Percentiles rank a stretch among this genome's conserved stretches.
Conservation (phyloP, 176 grass and related monocot species). For the Phoenix dactylifera region DNA sequence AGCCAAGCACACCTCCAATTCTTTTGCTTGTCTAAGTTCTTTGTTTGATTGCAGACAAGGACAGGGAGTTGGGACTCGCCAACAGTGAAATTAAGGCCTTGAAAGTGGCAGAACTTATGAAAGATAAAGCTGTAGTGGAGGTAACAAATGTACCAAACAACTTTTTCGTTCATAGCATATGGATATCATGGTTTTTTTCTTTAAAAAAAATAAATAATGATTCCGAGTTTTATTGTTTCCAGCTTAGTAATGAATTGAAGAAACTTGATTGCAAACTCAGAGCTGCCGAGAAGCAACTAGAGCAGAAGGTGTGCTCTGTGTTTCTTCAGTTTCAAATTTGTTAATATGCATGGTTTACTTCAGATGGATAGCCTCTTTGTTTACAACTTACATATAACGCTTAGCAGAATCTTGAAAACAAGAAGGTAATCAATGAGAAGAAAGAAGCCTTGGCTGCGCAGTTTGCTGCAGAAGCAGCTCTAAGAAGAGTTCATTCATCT, state of each 20-base stretch:
- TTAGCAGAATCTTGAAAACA: constrained; percentile 73
- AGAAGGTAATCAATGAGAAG: constrained; percentile 53
- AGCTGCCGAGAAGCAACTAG: constrained; percentile 56
- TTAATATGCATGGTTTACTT: too few species aligned
- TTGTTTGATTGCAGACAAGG: constrained; percentile 54
- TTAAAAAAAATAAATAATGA: too few species aligned
- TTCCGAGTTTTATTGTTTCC: constrained; percentile 14
- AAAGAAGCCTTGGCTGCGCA: constrained; percentile 76
- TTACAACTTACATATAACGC: too few species aligned
- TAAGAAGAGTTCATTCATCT: constrained; percentile 59
- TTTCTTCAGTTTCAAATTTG: too few species aligned
- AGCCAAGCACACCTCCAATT: too few species aligned
- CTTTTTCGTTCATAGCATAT: neutral
- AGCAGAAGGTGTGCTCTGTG: constrained; percentile 45
- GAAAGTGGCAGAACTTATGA: constrained; percentile 55
- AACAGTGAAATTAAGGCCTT: constrained; percentile 67
- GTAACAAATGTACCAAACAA: constrained; percentile 28
- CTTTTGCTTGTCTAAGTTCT: neutral
- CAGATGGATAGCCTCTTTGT: too few species aligned
- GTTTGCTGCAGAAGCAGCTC: constrained; percentile 61
- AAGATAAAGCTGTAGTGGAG: constrained; percentile 78
- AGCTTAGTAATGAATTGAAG: constrained; percentile 76
- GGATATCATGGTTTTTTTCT: too few species aligned
- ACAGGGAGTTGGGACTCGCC: constrained; percentile 61
- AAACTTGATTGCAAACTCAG: constrained; percentile 72